Percentiles rank a stretch among this genome's conserved stretches.
These are phyloP conservation scores for Didymella sp. DNA, from an alignment of 2,329 filamentous ascomycete species.

Conservation along the genomic window DNA sequence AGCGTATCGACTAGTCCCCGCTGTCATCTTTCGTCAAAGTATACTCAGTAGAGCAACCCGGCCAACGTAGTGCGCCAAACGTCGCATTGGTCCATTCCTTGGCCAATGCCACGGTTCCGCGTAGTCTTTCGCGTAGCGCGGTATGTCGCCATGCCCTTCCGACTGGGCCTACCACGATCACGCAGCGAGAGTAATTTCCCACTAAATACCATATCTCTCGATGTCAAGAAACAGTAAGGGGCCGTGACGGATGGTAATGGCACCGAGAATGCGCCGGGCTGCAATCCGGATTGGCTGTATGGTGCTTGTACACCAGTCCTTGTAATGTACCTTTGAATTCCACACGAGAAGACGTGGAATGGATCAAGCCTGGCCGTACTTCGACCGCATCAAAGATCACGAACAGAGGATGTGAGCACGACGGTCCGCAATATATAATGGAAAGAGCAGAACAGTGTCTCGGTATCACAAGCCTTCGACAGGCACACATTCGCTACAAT, in stretches of 20 bases:
- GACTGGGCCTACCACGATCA: slow-evolving; percentile 2
- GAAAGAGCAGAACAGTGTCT: slow-evolving; percentile 15
- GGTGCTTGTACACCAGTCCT: background rate
- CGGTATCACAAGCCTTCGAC: slow-evolving; percentile 18
- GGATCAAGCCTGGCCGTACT: background rate
- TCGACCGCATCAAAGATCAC: slow-evolving; percentile 4
- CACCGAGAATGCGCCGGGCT: slow-evolving; percentile 13
- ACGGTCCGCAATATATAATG: slow-evolving; percentile 10
- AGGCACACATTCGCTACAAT: slow-evolving; percentile 18
- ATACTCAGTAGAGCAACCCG: background rate
- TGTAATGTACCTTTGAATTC: slow-evolving; percentile 10
- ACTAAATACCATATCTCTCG: slow-evolving; percentile 12
- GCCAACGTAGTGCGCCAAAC: background rate
- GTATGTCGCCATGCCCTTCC: slow-evolving; percentile 9
- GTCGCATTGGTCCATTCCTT: slow-evolving; percentile 8
- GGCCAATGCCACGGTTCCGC: background rate
- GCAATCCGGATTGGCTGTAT: background rate
- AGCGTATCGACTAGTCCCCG: background rate
- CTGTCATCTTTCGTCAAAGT: background rate
- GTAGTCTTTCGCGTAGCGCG: slow-evolving; percentile 5
- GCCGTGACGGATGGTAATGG: background rate
- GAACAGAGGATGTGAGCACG: background rate
- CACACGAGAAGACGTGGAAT: slow-evolving; percentile 8
- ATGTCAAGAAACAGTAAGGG: slow-evolving; percentile 7
- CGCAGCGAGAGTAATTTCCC: slow-evolving; percentile 2